Evolutionary conservation across 148 eudicot genomes (phyloP).

Genomic region (Hydrangea macrophylla): DNA sequence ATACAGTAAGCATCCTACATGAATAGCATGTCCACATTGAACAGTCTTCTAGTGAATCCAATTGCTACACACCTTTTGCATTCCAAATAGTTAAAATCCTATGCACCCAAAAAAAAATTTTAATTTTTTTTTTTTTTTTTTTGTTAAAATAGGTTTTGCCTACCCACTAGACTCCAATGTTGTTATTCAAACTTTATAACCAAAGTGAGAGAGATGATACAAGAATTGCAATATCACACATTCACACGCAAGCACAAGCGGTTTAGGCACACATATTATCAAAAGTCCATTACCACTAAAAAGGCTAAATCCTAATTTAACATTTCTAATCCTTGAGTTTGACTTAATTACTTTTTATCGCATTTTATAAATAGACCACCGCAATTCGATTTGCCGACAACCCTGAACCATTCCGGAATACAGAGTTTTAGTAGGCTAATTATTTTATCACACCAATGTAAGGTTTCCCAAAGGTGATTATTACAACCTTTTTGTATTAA

Average conservation of each 20-base stretch:
- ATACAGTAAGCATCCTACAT: background rate
- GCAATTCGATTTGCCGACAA: background rate
- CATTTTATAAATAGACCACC: background rate
- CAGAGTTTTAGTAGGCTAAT: slow-evolving; percentile 2
- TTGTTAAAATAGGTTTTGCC: background rate
- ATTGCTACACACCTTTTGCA: background rate
- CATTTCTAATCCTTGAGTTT: background rate
- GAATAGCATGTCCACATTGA: slow-evolving; percentile 6
- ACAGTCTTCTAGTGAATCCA: slow-evolving; percentile 5
- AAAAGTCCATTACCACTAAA: no score
- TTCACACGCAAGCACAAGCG: no score
- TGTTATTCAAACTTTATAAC: background rate
- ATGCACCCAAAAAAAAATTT: background rate
- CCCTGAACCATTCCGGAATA: background rate
- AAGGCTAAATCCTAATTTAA: no score
- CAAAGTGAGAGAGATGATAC: no score
- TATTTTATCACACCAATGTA: background rate
- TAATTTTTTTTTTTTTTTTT: no score
- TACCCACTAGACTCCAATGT: background rate
- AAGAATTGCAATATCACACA: no score
- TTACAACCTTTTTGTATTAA: background rate
- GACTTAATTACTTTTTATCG: no score
- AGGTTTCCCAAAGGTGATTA: background rate
- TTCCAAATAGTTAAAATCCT: background rate
- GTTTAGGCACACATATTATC: no score